phyloP scores from a whole-genome alignment of 1,139 yeast species.

The Hanseniaspora gamundiae region DNA sequence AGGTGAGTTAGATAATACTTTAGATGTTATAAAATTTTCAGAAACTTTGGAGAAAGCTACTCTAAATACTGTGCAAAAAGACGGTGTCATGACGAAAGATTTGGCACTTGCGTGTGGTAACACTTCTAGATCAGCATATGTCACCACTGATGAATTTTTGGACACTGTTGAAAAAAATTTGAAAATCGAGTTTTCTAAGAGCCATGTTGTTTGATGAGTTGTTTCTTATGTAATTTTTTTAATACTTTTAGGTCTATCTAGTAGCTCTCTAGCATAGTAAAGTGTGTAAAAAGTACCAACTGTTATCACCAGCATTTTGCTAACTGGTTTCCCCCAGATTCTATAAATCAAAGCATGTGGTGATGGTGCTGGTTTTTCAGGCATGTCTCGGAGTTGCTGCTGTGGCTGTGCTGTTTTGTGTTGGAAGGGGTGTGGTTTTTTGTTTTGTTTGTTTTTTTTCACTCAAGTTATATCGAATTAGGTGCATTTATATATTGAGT shows the following conservation, averaged over 20 bases:
- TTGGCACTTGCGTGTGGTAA: constrained; percentile 64
- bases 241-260: constrained; percentile 22
- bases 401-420: not conserved
- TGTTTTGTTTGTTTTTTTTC: too few relatives aligned
- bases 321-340: constrained; percentile 31
- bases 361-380: constrained; percentile 5
- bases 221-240: not conserved
- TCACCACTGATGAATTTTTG: constrained; percentile 65
- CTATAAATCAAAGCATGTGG: constrained; percentile 29
- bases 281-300: constrained; percentile 33
- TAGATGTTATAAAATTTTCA: constrained; percentile 59
- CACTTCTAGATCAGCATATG: constrained; percentile 52
- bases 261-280: constrained; percentile 29
- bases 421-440: not conserved
- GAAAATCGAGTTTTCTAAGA: constrained; percentile 11
- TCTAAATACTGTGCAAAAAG: constrained; percentile 57
- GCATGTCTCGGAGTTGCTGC: constrained; percentile 1
- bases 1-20: constrained; percentile 63
- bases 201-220: not conserved
- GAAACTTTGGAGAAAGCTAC: constrained; percentile 56
- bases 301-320: constrained; percentile 30
- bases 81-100: constrained; percentile 74
- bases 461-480: too few relatives aligned
- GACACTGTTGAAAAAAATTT: constrained; percentile 50
- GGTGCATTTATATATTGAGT: too few relatives aligned